Conservation (phyloP, 2,329 filamentous ascomycete species). For the Alternaria triticimaculans region DNA sequence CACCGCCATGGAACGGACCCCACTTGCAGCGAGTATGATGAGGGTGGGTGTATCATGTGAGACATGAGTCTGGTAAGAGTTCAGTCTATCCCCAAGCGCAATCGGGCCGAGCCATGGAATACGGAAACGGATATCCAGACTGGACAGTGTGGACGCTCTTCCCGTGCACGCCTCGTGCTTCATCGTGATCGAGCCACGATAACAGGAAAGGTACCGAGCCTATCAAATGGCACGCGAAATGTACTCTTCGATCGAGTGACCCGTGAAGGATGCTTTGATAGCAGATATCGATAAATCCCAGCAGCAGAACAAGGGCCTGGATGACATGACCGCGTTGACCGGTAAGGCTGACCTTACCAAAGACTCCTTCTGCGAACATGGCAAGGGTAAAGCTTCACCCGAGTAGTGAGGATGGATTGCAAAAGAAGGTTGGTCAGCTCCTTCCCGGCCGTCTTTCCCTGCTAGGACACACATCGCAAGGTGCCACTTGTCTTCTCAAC, state of each 20-base stretch:
- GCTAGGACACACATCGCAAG: conserved; percentile 1
- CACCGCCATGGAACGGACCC: conserved; percentile 3
- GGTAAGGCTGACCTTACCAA: neutral
- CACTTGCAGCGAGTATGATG: neutral
- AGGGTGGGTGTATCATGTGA: neutral
- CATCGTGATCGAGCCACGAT: neutral
- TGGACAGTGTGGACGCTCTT: neutral
- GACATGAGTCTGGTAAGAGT: neutral
- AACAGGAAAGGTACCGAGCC: neutral
- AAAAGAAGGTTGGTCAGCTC: neutral
- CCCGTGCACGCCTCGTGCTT: neutral
- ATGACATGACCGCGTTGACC: neutral
- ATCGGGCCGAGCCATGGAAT: conserved; percentile 17
- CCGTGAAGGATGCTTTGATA: neutral
- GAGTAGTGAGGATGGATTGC: neutral
- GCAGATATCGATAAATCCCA: neutral
- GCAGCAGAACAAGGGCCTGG: neutral
- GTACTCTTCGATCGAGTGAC: neutral
- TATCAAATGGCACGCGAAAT: neutral
- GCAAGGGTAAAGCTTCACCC: neutral
- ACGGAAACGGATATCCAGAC: conserved; percentile 4
- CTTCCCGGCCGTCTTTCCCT: neutral
- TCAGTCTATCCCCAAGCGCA: neutral
- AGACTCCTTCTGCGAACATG: neutral
- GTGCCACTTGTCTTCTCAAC: conserved; percentile 14